These are phyloP conservation scores for Globisporangium paroecandrum DNA, from an alignment of 352 stramenopile species.

Conservation along the genomic window DNA sequence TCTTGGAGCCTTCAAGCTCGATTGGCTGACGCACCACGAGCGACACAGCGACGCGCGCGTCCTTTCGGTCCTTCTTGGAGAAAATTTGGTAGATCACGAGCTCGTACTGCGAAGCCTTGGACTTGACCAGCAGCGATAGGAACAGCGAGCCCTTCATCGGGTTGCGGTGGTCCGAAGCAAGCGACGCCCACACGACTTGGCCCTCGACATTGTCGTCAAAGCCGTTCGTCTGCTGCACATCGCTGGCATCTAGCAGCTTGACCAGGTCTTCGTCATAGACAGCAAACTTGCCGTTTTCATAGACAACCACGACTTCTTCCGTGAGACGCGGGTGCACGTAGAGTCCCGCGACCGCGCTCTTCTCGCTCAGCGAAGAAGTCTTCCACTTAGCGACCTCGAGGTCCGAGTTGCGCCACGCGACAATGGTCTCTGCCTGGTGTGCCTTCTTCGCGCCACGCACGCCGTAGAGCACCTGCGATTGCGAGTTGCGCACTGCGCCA, in stretches of 20 bases:
- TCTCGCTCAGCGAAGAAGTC: conserved; percentile 31
- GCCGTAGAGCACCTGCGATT: conserved; percentile 54
- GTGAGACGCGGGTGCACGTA: conserved; percentile 61
- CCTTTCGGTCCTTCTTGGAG: conserved; percentile 31
- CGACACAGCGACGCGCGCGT: conserved; percentile 29
- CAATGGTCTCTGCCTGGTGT: conserved; percentile 40
- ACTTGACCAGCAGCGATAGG: conserved; percentile 53
- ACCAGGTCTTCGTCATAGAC: conserved; percentile 52
- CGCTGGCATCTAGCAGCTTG: conserved; percentile 39
- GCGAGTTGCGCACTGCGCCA: conserved; percentile 52
- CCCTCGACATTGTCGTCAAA: conserved; percentile 17
- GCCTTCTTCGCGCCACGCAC: conserved; percentile 54
- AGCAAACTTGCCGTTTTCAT: conserved; percentile 56
- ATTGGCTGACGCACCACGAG: conserved; percentile 36
- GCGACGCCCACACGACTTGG: conserved; percentile 46
- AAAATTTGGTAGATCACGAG: conserved; percentile 58
- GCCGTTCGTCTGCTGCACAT: conserved; percentile 10
- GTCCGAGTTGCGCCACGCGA: conserved; percentile 61
- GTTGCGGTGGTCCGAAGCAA: conserved; percentile 55
- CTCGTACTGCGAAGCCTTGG: conserved; percentile 35
- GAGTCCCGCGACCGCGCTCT: conserved; percentile 32
- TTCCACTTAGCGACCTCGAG: conserved; percentile 66
- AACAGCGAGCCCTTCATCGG: conserved; percentile 59
- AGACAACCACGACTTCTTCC: conserved; percentile 65
- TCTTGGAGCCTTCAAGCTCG: conserved; percentile 7